These are phyloP conservation scores for Madurella fahalii DNA, from an alignment of 2,329 filamentous ascomycete genomes.

Conservation along the genomic window DNA sequence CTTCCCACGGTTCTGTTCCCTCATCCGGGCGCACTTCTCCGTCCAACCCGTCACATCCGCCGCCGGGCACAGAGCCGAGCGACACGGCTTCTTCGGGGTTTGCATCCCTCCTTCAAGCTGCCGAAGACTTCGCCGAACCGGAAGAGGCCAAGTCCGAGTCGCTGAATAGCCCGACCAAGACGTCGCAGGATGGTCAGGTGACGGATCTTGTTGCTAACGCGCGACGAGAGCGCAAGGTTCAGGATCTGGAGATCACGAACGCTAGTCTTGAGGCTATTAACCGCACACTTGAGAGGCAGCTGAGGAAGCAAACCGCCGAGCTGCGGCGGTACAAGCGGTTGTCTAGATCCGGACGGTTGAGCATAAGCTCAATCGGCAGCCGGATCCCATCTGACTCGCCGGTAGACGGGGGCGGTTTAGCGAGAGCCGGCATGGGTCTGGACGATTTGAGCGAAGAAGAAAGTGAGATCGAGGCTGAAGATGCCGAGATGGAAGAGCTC, in stretches of 20 bases:
- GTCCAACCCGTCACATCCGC: slow-evolving; percentile 30
- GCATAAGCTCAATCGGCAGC: slow-evolving; percentile 40
- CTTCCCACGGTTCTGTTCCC: slow-evolving; percentile 30
- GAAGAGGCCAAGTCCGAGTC: slow-evolving; percentile 28
- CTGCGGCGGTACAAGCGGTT: slow-evolving; percentile 81
- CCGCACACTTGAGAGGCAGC: slow-evolving; percentile 81
- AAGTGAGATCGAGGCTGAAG: slow-evolving; percentile 39
- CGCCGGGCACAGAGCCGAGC: slow-evolving; percentile 37
- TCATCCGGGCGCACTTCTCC: slow-evolving; percentile 38
- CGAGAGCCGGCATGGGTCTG: slow-evolving; percentile 43
- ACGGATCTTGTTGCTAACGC: slow-evolving; percentile 83
- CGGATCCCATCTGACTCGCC: slow-evolving; percentile 42
- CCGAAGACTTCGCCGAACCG: slow-evolving; percentile 45
- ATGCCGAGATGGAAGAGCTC: slow-evolving; percentile 48
- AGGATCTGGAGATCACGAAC: slow-evolving; percentile 95
- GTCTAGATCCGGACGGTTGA: slow-evolving; percentile 73
- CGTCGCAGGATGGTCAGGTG: slow-evolving; percentile 54
- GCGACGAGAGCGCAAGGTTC: slow-evolving; percentile 85
- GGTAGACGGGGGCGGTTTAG: slow-evolving; percentile 37
- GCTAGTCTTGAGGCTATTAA: slow-evolving; percentile 95
- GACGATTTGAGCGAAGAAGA: slow-evolving; percentile 51
- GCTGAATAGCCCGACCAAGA: slow-evolving; percentile 55
- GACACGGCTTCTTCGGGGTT: slow-evolving; percentile 35
- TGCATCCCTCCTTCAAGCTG: slow-evolving; percentile 53
- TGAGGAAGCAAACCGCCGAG: slow-evolving; percentile 87